These are phyloP conservation scores for barrel medic (Medicago truncatula) DNA, from an alignment of 306 rosid genomes.

Conservation along the genomic window DNA sequence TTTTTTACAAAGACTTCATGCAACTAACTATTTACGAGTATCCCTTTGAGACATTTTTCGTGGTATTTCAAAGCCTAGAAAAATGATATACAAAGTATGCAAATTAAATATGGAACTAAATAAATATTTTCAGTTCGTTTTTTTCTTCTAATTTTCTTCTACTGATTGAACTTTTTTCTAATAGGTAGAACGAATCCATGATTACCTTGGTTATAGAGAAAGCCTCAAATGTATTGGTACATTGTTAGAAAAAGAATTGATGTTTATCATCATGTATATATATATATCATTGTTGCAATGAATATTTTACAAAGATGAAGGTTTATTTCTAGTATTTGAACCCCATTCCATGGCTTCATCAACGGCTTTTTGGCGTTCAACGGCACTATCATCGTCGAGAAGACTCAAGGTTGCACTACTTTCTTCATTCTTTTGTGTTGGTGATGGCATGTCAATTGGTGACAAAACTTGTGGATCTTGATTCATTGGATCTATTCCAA, in stretches of 20 bases:
- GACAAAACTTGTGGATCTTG: constrained; percentile 15
- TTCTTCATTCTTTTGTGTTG: constrained; percentile 30
- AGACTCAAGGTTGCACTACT: not conserved
- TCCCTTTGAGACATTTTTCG: not conserved
- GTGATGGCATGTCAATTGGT: constrained; percentile 43
- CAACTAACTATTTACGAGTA: not conserved
- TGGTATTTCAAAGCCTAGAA: not conserved
- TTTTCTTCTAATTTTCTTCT: too few species aligned
- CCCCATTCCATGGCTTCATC: constrained; percentile 97
- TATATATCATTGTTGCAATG: not conserved
- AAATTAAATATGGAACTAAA: too few species aligned
- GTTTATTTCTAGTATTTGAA: constrained; percentile 56
- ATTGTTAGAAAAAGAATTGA: not conserved
- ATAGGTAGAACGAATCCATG: not conserved
- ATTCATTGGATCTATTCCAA: constrained; percentile 49
- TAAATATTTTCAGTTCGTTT: too few species aligned
- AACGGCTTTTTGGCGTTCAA: constrained; percentile 72
- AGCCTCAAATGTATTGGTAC: not conserved
- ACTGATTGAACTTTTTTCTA: not conserved
- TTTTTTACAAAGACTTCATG: too few species aligned
- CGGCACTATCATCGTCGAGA: constrained; percentile 43
- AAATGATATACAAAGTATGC: too few species aligned
- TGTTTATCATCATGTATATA: not conserved
- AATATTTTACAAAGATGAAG: constrained; percentile 51
- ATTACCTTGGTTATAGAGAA: not conserved